A percentile compares a stretch with the other conserved stretches of the same genome.
Evolutionary conservation across 352 stramenopile genomes (phyloP).

Genomic region (Phytopythium vexans): DNA sequence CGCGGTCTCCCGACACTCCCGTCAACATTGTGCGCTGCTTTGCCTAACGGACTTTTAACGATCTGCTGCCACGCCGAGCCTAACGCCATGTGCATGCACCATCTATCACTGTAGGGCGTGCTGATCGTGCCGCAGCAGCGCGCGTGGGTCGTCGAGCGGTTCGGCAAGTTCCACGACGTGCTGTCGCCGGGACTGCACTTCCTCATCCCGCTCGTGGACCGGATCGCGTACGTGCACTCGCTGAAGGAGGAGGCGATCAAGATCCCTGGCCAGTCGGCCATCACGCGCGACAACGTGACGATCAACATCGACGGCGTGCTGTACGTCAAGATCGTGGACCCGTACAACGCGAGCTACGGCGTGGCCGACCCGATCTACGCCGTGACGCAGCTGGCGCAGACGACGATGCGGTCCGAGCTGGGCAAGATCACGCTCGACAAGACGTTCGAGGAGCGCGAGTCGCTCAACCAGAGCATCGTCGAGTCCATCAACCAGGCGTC

Average conservation of each 20-base stretch:
- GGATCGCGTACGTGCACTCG: conserved; percentile 90
- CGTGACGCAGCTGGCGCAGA: conserved; percentile 89
- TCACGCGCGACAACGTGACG: conserved; percentile 91
- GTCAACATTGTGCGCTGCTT: conserved; percentile 40
- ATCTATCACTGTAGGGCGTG: conserved; percentile 44
- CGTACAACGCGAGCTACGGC: conserved; percentile 88
- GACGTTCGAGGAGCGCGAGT: conserved; percentile 92
- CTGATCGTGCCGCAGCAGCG: conserved; percentile 87
- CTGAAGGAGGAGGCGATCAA: conserved; percentile 91
- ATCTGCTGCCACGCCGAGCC: background rate
- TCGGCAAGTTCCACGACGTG: conserved; percentile 89
- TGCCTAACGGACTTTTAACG: background rate
- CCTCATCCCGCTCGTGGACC: conserved; percentile 87
- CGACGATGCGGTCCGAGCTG: conserved; percentile 90
- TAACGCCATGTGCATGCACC: too few species aligned
- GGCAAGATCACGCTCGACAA: conserved; percentile 93
- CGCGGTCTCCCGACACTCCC: conserved; percentile 46
- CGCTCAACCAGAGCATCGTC: conserved; percentile 90
- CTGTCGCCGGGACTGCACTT: conserved; percentile 87
- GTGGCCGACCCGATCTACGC: conserved; percentile 88
- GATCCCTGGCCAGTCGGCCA: conserved; percentile 87
- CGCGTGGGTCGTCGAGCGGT: conserved; percentile 89
- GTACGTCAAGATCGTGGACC: conserved; percentile 90
- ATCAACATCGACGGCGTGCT: conserved; percentile 92
- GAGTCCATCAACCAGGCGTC: conserved; percentile 90